Evolutionary conservation across 306 rosid genomes (phyloP).

Genomic region (Ceratonia siliqua): DNA sequence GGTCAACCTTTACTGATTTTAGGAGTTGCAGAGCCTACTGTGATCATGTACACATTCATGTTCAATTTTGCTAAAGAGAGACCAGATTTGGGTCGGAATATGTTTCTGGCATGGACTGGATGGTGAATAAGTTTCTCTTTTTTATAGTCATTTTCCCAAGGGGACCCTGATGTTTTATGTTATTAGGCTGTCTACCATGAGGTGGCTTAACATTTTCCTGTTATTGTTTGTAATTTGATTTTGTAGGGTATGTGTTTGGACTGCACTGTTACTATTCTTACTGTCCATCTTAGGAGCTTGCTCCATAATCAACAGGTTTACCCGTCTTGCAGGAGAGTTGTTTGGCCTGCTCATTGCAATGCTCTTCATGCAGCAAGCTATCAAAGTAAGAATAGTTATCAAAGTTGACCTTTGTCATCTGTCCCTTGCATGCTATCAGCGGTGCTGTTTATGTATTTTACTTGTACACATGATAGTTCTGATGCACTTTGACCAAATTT

Average conservation of each 20-base stretch:
- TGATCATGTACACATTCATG: constrained; percentile 80
- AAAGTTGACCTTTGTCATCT: neutral
- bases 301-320: constrained; percentile 93
- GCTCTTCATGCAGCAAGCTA: constrained; percentile 98
- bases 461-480: neutral
- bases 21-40: constrained; percentile 83
- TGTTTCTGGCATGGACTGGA: constrained; percentile 73
- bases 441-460: neutral
- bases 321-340: constrained; percentile 91
- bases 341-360: constrained; percentile 94
- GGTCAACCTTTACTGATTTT: constrained; percentile 76
- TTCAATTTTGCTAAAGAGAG: constrained; percentile 66
- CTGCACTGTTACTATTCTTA: constrained; percentile 74
- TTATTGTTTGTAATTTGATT: constrained; percentile 7
- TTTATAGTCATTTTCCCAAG: neutral
- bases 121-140: constrained; percentile 41
- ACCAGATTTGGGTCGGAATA: constrained; percentile 55
- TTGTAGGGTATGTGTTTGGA: constrained; percentile 96
- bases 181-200: neutral
- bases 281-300: constrained; percentile 91
- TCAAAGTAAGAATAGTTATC: constrained; percentile 56
- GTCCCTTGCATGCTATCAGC: neutral
- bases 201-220: constrained; percentile 3
- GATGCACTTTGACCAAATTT: neutral
- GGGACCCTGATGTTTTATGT: neutral